Base-by-base conservation (phyloP, 2,329 filamentous ascomycete genomes). In the Epichloe sp. region DNA sequence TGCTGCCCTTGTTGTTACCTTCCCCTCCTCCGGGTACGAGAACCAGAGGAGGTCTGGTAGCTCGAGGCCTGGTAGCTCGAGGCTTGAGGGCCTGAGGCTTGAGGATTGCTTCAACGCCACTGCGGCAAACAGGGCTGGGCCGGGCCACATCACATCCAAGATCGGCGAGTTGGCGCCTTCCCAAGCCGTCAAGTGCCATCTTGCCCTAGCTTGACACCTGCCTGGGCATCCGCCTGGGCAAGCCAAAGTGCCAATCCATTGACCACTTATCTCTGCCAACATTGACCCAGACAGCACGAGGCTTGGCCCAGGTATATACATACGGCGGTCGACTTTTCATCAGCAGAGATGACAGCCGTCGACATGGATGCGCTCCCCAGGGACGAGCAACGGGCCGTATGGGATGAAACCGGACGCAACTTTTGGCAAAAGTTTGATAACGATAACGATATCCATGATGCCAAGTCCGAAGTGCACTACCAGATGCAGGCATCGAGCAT, bases 401-500 rank as follows among this genome's bases (percentile, higher is more conserved):
- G 66, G 66, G 56, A 63, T 34, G 63, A 68, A 50, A 65, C 64
- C 15, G 66, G 68, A 46, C 53, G 55, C 43, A 66, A 65, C 38
- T 68, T 67, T 34, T 69, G 66, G 66, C 36, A 53, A 38, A 55
- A 56, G 14, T 64, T 65, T 37, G 57, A 61, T 17, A 50, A 50
- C 6, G 53, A 62, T 31, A 58, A 63, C 46, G 56, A 60, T n/a
- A 40, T 46, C 4, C 55, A 55, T 21, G 59, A 60, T 31, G 54
- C 51, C 19, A 55, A 57, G n/a, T 50, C 57, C 10, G 60, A 65
- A 31, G 54, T 60, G 11, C 55, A 57, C 3, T 65, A 59, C 40
- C 60, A 60, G 42, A 52, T 49, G n/a, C 54, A 56, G 21, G 53
- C 59, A 15, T 58, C 58, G 7, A 60, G 62, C 26, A 52, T 60